These are phyloP conservation scores for Moniliophthora roreri DNA, from an alignment of 1,284 basidiomycete species.

Conservation along the genomic window DNA sequence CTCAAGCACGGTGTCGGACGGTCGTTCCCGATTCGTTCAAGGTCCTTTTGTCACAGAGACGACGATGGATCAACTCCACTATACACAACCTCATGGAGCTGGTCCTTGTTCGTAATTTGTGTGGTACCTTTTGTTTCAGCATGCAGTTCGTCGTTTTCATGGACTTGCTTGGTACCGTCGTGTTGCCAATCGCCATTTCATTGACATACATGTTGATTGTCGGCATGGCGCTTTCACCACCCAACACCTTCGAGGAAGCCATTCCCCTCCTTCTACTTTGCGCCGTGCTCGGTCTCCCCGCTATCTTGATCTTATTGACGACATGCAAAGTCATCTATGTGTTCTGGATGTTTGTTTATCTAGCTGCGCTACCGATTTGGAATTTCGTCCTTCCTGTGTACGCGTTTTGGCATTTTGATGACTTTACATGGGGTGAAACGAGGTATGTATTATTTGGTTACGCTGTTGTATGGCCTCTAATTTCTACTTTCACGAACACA, in stretches of 20 bases:
- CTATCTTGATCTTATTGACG: slow-evolving; percentile 89
- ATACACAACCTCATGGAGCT: slow-evolving; percentile 99
- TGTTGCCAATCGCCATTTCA: slow-evolving; percentile 91
- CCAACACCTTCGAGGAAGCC: slow-evolving; percentile 85
- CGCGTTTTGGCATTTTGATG: slow-evolving; percentile 99
- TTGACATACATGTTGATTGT: slow-evolving; percentile 91
- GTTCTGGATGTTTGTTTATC: slow-evolving; percentile 97
- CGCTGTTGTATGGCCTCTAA: slow-evolving; percentile 15
- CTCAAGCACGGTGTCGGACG: slow-evolving; percentile 93
- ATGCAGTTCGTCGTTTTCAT: slow-evolving; percentile 99
- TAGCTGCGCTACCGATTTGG: slow-evolving; percentile 92
- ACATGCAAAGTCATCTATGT: slow-evolving; percentile 95
- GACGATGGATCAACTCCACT: slow-evolving; percentile 99
- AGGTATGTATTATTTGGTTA: slow-evolving; percentile 52
- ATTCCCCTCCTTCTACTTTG: slow-evolving; percentile 92
- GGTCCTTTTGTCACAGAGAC: slow-evolving; percentile 92
- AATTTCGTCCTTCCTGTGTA: slow-evolving; percentile 94
- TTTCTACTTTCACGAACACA: slow-evolving; percentile 36
- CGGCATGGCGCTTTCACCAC: slow-evolving; percentile 80
- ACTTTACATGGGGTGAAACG: slow-evolving; percentile 99
- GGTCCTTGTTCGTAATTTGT: slow-evolving; percentile 93
- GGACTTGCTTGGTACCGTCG: slow-evolving; percentile 95
- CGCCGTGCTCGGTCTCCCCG: slow-evolving; percentile 92
- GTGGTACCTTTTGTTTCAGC: slow-evolving; percentile 94
- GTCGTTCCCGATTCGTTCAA: slow-evolving; percentile 95